Conservation (phyloP, 495 filamentous ascomycete genomes). For the Penicillium ochrochloron region DNA sequence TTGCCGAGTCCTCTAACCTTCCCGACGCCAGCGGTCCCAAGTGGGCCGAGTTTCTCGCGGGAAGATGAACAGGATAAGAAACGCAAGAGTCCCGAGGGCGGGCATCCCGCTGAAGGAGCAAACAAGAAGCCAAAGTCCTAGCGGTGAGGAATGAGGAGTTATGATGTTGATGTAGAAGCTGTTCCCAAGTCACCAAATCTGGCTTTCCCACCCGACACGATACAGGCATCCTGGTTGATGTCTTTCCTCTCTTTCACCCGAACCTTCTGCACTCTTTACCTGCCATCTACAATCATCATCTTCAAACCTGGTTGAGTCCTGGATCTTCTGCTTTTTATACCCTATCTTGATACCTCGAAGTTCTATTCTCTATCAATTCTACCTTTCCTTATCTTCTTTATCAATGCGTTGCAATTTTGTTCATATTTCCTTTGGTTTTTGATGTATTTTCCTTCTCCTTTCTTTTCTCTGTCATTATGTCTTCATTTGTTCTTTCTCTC, state of each 20-base stretch:
- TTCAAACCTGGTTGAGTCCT: constrained; percentile 25
- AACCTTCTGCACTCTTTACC: neutral
- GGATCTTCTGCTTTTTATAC: constrained; percentile 31
- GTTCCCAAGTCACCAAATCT: constrained; percentile 3
- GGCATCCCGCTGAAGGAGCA: constrained; percentile 40
- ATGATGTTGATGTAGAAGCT: neutral
- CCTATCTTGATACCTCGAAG: constrained; percentile 23
- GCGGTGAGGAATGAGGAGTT: neutral
- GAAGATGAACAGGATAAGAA: constrained; percentile 59
- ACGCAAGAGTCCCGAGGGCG: constrained; percentile 57
- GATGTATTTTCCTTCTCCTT: neutral
- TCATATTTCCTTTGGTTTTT: neutral
- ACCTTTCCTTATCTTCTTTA: neutral
- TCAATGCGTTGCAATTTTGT: neutral
- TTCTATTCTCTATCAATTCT: constrained; percentile 10
- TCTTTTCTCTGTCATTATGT: constrained; percentile 10
- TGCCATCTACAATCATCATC: constrained; percentile 10
- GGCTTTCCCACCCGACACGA: neutral
- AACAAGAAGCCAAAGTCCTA: constrained; percentile 56
- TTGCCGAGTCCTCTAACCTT: constrained; percentile 91
- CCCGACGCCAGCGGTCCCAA: constrained; percentile 79
- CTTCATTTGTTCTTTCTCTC: constrained; percentile 1
- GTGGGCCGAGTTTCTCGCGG: constrained; percentile 70
- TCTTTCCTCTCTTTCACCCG: constrained; percentile 8
- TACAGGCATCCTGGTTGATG: constrained; percentile 22